Base-by-base conservation (phyloP, 225 moss, liverwort and hornwort genomes). In the Pseudisothecium myosuroides region DNA sequence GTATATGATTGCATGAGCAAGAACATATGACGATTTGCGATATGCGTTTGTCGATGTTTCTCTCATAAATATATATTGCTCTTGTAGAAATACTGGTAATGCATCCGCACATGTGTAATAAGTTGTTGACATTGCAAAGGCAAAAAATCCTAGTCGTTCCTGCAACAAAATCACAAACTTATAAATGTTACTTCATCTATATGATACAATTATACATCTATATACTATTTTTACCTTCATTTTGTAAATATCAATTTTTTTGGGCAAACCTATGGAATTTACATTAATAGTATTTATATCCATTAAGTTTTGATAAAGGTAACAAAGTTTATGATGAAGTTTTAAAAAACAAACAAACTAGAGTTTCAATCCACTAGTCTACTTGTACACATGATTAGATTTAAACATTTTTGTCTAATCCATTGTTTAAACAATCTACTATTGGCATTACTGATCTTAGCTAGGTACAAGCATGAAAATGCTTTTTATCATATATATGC, bases 31-130 rank as follows among this genome's bases (percentile, higher is more conserved):
- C 0, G 98, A 97, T 54, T 95, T 95, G 60, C 94, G 95, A 87
- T 98, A 98, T 21, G 95, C 95, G 21, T 97, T 94, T 41, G 97
- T 95, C 2, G 95, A 84, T 5, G 95, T 96, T 92, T 98, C 98
- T 32, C 93, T 94, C 94, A 94, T 95, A 68, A 98, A 96, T 69
- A 97, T 97, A 66, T 95, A 94, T 19, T 94, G 92, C 62, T 98
- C 97, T 92, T 98, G 94, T 17, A 97, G 79, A 74, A 97, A 97
- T 28, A 97, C 64, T 4, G 95, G 98, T 43, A 98, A 91, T 17
- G 95, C 97, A 88, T 98, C 97, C 0, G 92, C 95, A 11, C 95
- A 98, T 28, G 92, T 95, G 50, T 97, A 98, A 89, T 89, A 98
- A 24, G 92, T 96, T 54, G 95, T 98, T 47, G 98, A 97, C 87